These are phyloP conservation scores for Fistulinella staudtii DNA, from an alignment of 1,284 basidiomycete genomes.

Conservation along the genomic window DNA sequence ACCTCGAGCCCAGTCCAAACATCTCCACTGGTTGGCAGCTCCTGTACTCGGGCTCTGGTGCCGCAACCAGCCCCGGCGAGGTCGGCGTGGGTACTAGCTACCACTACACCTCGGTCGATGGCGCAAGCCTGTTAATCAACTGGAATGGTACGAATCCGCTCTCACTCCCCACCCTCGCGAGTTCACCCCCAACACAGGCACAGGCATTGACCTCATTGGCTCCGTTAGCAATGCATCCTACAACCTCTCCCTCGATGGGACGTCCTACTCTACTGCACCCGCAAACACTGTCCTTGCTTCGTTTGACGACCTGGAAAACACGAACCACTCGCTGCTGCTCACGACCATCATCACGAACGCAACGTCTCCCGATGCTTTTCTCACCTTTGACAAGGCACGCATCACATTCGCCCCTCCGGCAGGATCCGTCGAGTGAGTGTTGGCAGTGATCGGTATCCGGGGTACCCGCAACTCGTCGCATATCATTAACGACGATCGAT, in stretches of 20 bases:
- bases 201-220: constrained; percentile 51
- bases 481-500: constrained; percentile 21
- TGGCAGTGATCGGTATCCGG: constrained; percentile 6
- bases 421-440: constrained; percentile 30
- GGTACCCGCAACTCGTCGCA: background rate
- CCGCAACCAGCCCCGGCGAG: constrained; percentile 40
- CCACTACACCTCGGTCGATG: constrained; percentile 56
- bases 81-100: constrained; percentile 52
- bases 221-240: constrained; percentile 42
- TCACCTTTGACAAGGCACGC: constrained; percentile 49
- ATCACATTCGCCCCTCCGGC: constrained; percentile 38
- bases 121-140: constrained; percentile 49
- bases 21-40: constrained; percentile 63
- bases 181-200: constrained; percentile 39
- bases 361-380: constrained; percentile 35
- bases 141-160: constrained; percentile 70
- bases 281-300: constrained; percentile 40
- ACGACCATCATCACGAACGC: constrained; percentile 37
- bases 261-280: constrained; percentile 23
- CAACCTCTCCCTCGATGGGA: constrained; percentile 45
- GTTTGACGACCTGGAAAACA: constrained; percentile 39
- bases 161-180: background rate
- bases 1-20: constrained; percentile 42
- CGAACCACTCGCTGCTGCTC: constrained; percentile 45
- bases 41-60: constrained; percentile 49